Conservation (phyloP, 73 alveolate species). For the Symbiodinium pilosum region DNA sequence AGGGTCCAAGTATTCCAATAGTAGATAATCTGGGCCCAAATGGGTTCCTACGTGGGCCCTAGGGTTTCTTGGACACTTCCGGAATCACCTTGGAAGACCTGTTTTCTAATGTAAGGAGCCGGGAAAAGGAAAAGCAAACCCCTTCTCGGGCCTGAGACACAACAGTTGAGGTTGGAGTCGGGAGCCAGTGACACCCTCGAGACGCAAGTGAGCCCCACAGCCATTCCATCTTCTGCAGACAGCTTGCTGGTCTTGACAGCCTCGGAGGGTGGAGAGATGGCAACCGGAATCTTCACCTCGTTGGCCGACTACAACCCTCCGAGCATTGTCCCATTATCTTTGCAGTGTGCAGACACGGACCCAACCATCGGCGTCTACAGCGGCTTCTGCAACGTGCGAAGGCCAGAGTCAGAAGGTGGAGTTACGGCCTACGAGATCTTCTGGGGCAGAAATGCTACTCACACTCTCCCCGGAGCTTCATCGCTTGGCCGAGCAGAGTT, state of each 20-base stretch:
- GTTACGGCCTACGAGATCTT: slow-evolving; percentile 23
- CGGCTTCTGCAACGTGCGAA: slow-evolving; percentile 22
- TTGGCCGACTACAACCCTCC: slow-evolving; percentile 82
- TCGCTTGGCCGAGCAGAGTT: not conserved
- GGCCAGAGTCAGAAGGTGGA: slow-evolving; percentile 18
- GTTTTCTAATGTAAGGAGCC: too few species aligned
- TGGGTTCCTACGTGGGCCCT: too few species aligned
- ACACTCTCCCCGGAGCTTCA: not conserved
- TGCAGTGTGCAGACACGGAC: slow-evolving; percentile 29
- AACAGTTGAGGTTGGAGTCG: slow-evolving; percentile 38
- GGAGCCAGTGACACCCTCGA: not conserved
- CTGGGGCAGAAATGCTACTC: slow-evolving; percentile 57
- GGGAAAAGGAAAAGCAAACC: too few species aligned
- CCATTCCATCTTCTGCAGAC: slow-evolving; percentile 21
- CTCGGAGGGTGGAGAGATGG: slow-evolving; percentile 56
- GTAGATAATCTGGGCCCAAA: too few species aligned
- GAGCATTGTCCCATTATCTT: not conserved
- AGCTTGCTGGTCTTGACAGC: slow-evolving; percentile 43
- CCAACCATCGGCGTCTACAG: slow-evolving; percentile 26
- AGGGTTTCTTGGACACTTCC: too few species aligned
- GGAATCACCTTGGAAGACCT: too few species aligned
- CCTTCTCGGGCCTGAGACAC: too few species aligned
- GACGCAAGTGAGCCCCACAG: not conserved
- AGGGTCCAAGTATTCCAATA: too few species aligned
- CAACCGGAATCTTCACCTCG: slow-evolving; percentile 27